Percentiles rank a stretch among this genome's conserved stretches.
Conservation (phyloP, 352 stramenopile species). For the Blastocystis sp. region DNA sequence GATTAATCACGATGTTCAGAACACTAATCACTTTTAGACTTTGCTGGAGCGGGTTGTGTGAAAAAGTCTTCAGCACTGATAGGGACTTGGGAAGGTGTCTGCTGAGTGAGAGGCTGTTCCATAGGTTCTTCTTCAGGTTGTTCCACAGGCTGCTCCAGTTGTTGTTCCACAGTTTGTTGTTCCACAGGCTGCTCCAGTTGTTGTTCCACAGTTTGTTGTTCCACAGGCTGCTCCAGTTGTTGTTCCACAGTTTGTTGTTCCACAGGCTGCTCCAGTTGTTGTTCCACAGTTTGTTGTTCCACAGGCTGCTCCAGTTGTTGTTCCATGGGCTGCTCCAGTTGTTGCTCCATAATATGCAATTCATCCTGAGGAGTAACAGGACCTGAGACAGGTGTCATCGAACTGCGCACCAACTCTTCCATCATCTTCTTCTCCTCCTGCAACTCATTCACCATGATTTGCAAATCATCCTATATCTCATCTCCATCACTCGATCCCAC, state of each 20-base stretch:
- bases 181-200: background rate
- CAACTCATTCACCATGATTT: conserved; percentile 38
- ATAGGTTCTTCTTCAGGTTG: background rate
- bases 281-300: background rate
- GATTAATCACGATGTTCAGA: background rate
- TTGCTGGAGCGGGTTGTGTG: background rate
- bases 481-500: background rate
- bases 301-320: background rate
- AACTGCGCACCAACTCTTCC: conserved; percentile 27
- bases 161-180: background rate
- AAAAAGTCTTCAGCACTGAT: conserved; percentile 32
- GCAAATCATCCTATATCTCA: conserved; percentile 20
- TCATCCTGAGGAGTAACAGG: background rate
- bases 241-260: background rate
- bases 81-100: background rate
- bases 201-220: background rate
- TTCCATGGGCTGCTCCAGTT: background rate
- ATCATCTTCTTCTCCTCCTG: conserved; percentile 50
- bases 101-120: background rate
- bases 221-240: background rate
- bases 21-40: conserved; percentile 49
- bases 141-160: background rate
- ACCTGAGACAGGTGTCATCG: background rate
- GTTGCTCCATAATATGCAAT: background rate
- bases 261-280: background rate